Evolutionary conservation across 352 stramenopile genomes (phyloP).

Genomic region (Proteromonas lacertae): DNA sequence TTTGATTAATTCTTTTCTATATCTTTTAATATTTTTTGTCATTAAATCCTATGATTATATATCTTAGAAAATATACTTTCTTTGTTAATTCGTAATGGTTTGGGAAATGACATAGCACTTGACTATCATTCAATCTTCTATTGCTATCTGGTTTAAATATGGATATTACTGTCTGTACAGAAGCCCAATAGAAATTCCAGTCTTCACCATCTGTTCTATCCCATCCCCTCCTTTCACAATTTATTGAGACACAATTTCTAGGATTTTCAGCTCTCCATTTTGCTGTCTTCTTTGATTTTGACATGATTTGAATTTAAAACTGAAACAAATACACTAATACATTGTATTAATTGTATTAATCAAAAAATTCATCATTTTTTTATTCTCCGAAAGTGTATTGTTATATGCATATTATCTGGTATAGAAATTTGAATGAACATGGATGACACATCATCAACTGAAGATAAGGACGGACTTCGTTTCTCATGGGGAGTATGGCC

Average conservation of each 20-base stretch:
- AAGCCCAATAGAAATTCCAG: conserved; percentile 69
- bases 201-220: conserved; percentile 13
- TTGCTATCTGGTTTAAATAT: conserved; percentile 43
- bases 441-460: conserved; percentile 5
- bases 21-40: conserved; percentile 71
- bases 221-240: not conserved
- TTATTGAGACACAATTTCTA: not conserved
- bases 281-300: too few relatives aligned
- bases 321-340: too few relatives aligned
- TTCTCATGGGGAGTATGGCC: conserved; percentile 97
- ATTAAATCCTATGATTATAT: conserved; percentile 61
- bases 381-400: too few relatives aligned
- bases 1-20: conserved; percentile 10
- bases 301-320: too few relatives aligned
- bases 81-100: conserved; percentile 42
- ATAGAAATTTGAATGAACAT: too few relatives aligned
- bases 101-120: conserved; percentile 61
- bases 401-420: too few relatives aligned
- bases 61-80: conserved; percentile 16
- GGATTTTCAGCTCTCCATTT: too few relatives aligned
- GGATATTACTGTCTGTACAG: conserved; percentile 34
- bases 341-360: too few relatives aligned
- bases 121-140: conserved; percentile 10
- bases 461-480: conserved; percentile 48
- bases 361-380: too few relatives aligned